A percentile compares a stretch with the other conserved stretches of the same genome.
Conservation (phyloP, 2,329 filamentous ascomycete genomes). For the Colletotrichum tofieldiae region DNA sequence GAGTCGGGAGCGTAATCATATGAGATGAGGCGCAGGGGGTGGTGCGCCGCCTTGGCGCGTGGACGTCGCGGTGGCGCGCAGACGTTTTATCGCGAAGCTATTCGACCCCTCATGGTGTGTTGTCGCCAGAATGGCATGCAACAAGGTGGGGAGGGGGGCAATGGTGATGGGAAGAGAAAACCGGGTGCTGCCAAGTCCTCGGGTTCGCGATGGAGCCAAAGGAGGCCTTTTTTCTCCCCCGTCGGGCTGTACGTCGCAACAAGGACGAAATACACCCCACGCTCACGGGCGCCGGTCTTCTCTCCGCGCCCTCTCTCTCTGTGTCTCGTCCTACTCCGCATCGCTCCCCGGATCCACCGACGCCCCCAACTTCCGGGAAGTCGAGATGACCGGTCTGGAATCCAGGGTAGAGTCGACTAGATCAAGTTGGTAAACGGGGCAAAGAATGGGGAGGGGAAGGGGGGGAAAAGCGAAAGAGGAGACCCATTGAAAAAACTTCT, state of each 20-base stretch:
- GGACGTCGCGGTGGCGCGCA: no score
- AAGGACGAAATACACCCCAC: neutral
- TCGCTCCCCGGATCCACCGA: neutral
- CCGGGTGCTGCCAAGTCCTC: conserved; percentile 7
- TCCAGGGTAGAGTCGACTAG: neutral
- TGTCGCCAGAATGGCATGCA: neutral
- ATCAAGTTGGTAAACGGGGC: neutral
- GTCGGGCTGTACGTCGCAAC: no score
- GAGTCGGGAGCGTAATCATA: no score
- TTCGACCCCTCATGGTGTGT: neutral
- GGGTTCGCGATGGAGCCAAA: conserved; percentile 13
- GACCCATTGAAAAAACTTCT: conserved; percentile 9
- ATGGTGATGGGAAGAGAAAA: neutral
- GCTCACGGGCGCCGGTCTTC: conserved; percentile 6
- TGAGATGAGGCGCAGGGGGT: no score
- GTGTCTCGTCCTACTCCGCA: neutral
- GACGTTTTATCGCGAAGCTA: no score
- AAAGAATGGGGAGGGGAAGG: neutral
- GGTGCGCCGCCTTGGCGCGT: no score
- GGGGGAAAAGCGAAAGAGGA: neutral
- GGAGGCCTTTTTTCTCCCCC: no score
- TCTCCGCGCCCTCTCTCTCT: neutral
- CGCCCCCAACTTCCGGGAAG: neutral
- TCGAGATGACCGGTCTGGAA: neutral
- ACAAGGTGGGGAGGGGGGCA: neutral